Evolutionary conservation across 225 moss, liverwort and hornwort genomes (phyloP).

Genomic region (Rhytidiadelphus loreus): DNA sequence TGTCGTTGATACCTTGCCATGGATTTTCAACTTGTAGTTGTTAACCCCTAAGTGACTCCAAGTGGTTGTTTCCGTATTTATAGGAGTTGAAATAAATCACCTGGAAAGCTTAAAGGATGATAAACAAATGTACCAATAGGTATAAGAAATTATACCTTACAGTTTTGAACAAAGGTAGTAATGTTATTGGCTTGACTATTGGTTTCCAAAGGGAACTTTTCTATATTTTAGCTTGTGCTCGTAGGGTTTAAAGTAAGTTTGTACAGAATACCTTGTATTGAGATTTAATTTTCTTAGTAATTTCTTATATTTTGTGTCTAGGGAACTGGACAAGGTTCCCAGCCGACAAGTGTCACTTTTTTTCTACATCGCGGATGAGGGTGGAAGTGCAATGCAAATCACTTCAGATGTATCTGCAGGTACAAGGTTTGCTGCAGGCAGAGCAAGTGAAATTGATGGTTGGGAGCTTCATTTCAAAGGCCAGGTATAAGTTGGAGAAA

Average conservation of each 20-base stretch:
- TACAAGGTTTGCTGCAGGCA: constrained; percentile 57
- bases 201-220: neutral
- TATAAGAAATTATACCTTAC: neutral
- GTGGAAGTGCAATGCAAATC: constrained; percentile 34
- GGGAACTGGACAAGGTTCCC: constrained; percentile 7
- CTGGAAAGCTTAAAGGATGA: neutral
- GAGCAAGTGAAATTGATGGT: constrained; percentile 47
- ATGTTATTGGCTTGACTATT: neutral
- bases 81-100: neutral
- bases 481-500: constrained; percentile 33
- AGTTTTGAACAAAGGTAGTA: neutral
- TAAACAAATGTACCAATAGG: neutral
- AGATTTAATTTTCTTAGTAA: neutral
- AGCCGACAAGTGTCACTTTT: constrained; percentile 55
- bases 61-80: neutral
- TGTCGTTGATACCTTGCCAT: neutral
- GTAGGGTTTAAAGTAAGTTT: neutral
- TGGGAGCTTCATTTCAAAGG: constrained; percentile 75
- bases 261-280: neutral
- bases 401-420: constrained; percentile 33
- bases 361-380: constrained; percentile 84
- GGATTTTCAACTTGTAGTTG: neutral
- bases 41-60: neutral
- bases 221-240: neutral
- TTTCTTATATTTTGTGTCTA: constrained; percentile 3